These are phyloP conservation scores for Sporothrix euskadiensis DNA, from an alignment of 2,329 filamentous ascomycete genomes.

Conservation along the genomic window DNA sequence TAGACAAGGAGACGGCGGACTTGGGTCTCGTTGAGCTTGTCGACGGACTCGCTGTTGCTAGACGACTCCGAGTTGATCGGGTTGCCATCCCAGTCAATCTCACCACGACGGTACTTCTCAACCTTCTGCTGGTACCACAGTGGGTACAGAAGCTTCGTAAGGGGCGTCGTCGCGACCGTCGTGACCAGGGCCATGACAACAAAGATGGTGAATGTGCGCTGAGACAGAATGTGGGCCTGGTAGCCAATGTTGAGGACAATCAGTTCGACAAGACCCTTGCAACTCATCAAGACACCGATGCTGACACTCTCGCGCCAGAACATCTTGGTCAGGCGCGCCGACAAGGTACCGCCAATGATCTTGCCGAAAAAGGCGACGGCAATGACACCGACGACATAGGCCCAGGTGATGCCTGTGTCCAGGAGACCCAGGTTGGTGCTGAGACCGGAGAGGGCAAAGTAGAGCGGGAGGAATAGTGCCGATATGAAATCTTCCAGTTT, in stretches of 20 bases:
- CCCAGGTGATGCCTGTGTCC: conserved; percentile 81
- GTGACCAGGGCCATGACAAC: conserved; percentile 90
- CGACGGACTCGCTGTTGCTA: conserved; percentile 34
- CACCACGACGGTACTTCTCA: conserved; percentile 67
- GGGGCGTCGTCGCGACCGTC: conserved; percentile 78
- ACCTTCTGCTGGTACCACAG: conserved; percentile 57
- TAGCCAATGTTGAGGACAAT: conserved; percentile 87
- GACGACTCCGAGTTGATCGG: conserved; percentile 41
- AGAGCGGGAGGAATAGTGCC: conserved; percentile 81
- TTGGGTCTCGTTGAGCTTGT: conserved; percentile 42
- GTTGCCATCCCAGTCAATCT: conserved; percentile 78
- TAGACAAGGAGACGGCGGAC: conserved; percentile 73
- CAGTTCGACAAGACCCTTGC: conserved; percentile 90
- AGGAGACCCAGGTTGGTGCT: conserved; percentile 85
- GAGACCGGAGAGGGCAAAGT: conserved; percentile 89
- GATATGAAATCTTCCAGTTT: conserved; percentile 92
- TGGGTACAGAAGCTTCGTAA: conserved; percentile 74
- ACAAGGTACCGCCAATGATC: conserved; percentile 76
- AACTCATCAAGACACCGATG: conserved; percentile 92
- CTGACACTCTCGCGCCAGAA: conserved; percentile 88
- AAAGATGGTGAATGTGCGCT: conserved; percentile 86
- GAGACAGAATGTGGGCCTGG: conserved; percentile 77
- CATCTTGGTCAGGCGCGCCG: conserved; percentile 72
- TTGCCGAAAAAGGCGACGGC: conserved; percentile 81
- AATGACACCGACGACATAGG: conserved; percentile 81